phyloP scores from a whole-genome alignment of 1,139 yeast genomes.

The Hyphopichia khmerensis region DNA sequence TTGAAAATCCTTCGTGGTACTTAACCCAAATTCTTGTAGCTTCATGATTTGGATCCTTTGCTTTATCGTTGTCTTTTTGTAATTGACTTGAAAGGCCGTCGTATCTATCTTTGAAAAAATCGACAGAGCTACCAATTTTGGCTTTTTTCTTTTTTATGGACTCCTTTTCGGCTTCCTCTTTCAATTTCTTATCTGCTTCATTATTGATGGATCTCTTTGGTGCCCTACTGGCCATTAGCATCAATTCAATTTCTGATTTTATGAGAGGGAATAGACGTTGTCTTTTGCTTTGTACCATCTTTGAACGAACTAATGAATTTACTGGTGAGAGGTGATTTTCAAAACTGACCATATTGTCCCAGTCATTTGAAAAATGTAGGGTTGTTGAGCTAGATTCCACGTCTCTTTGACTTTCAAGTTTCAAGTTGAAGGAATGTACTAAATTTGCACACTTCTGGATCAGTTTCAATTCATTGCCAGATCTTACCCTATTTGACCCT shows the following conservation, averaged over 20 bases:
- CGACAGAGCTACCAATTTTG: constrained; percentile 29
- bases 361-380: constrained; percentile 35
- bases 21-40: constrained; percentile 76
- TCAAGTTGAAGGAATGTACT: constrained; percentile 25
- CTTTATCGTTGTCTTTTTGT: constrained; percentile 13
- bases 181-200: constrained; percentile 15
- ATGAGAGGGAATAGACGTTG: constrained; percentile 39
- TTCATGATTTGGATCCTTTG: constrained; percentile 16
- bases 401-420: constrained; percentile 34
- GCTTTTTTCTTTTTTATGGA: constrained; percentile 21
- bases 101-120: constrained; percentile 41
- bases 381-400: constrained; percentile 29
- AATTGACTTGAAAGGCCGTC: constrained; percentile 29
- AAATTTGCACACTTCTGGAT: constrained; percentile 30
- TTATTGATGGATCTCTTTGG: constrained; percentile 34
- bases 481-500: constrained; percentile 24
- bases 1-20: constrained; percentile 89
- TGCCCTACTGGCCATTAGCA: constrained; percentile 18
- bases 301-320: constrained; percentile 6
- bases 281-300: constrained; percentile 22
- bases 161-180: constrained; percentile 18
- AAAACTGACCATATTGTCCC: constrained; percentile 33
- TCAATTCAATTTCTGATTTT: constrained; percentile 40
- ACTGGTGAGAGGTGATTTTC: constrained; percentile 21
- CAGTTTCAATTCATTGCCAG: constrained; percentile 21